Conservation (phyloP, 2,329 filamentous ascomycete genomes). For the Fusarium zealandicum region DNA sequence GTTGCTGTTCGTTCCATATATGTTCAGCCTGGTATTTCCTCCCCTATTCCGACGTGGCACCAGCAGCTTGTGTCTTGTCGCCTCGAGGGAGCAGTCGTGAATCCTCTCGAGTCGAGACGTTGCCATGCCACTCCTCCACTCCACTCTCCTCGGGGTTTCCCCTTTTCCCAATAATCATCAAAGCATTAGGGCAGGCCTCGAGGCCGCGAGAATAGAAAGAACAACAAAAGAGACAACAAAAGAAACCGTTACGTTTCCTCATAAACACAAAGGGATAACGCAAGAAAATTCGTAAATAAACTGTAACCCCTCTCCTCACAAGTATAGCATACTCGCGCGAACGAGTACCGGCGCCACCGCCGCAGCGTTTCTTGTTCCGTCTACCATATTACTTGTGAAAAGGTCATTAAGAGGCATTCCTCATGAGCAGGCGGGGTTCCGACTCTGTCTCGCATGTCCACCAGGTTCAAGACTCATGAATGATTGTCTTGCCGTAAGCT, state of each 20-base stretch:
- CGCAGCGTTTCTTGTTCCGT: slow-evolving; percentile 38
- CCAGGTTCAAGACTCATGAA: neutral
- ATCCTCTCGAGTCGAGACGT: slow-evolving; percentile 26
- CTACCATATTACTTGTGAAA: slow-evolving; percentile 41
- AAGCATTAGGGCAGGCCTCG: slow-evolving; percentile 37
- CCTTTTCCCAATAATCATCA: slow-evolving; percentile 31
- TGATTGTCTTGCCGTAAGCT: neutral
- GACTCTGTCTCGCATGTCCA: slow-evolving; percentile 15
- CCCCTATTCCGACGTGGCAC: slow-evolving; percentile 4
- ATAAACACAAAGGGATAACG: slow-evolving; percentile 40
- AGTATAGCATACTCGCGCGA: slow-evolving; percentile 36
- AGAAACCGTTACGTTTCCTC: slow-evolving; percentile 39
- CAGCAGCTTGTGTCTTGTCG: slow-evolving; percentile 1
- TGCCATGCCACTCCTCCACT: neutral
- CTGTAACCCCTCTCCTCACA: slow-evolving; percentile 26
- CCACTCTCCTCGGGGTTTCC: slow-evolving; percentile 12
- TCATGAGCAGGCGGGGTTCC: slow-evolving; percentile 23
- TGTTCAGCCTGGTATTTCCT: slow-evolving; percentile 27
- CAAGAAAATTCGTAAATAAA: slow-evolving; percentile 39
- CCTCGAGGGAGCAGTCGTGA: slow-evolving; percentile 34
- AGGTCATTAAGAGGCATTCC: slow-evolving; percentile 40
- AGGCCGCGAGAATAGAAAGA: slow-evolving; percentile 30
- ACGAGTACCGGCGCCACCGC: slow-evolving; percentile 37
- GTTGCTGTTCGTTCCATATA: slow-evolving; percentile 27
- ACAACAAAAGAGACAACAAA: slow-evolving; percentile 32